Conservation (phyloP, 1,284 basidiomycete genomes). For the Trichosporon ovoides region DNA sequence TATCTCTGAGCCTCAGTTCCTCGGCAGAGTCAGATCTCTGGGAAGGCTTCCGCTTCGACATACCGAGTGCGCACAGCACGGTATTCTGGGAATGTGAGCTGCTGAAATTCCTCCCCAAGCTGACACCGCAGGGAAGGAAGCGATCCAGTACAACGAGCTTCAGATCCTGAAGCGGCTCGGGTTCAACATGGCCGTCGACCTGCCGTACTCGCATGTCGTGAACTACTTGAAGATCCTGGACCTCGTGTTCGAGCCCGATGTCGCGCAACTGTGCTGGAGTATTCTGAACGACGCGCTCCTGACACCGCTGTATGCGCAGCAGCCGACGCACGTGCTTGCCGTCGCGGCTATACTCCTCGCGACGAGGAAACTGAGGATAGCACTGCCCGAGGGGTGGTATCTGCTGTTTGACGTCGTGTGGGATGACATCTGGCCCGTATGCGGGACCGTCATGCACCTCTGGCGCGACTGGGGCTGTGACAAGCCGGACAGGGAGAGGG, state of each 20-base stretch:
- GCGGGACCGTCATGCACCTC: constrained; percentile 70
- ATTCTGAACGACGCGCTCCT: constrained; percentile 90
- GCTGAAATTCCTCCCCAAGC: not conserved
- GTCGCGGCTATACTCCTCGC: constrained; percentile 76
- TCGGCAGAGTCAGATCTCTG: constrained; percentile 25
- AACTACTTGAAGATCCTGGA: constrained; percentile 91
- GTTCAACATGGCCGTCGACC: constrained; percentile 79
- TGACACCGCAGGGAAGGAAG: constrained; percentile 48
- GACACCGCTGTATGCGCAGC: constrained; percentile 82
- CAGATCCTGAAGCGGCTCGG: constrained; percentile 90
- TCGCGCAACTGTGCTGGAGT: constrained; percentile 76
- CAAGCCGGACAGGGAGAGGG: constrained; percentile 32
- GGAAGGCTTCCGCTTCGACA: constrained; percentile 36
- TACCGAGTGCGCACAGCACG: constrained; percentile 42
- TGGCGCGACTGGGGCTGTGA: constrained; percentile 49
- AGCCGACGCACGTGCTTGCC: constrained; percentile 80
- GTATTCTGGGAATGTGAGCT: constrained; percentile 45
- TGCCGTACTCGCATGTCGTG: constrained; percentile 90
- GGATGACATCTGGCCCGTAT: constrained; percentile 76
- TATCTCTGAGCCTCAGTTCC: constrained; percentile 3
- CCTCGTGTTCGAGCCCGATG: constrained; percentile 60
- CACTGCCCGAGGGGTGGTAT: constrained; percentile 77
- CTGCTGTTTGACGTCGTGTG: constrained; percentile 77
- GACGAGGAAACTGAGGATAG: constrained; percentile 61
- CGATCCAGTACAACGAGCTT: constrained; percentile 91